These are phyloP conservation scores for Saccharomyces eubayanus DNA, from an alignment of 805 yeast genomes.

Conservation along the genomic window DNA sequence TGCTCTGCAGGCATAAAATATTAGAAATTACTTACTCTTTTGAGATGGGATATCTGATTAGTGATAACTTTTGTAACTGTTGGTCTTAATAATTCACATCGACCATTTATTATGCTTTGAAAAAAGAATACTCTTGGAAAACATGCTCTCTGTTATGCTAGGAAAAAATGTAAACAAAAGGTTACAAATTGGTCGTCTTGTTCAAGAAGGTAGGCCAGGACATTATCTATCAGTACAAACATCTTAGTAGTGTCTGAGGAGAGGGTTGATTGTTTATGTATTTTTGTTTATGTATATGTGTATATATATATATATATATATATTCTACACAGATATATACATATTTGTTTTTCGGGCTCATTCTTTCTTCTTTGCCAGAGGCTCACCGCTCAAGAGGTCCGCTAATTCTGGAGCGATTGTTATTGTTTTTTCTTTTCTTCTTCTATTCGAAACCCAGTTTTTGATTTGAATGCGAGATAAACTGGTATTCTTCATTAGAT, in stretches of 20 bases:
- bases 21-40: too few species aligned
- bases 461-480: slow-evolving; percentile 19
- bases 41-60: too few species aligned
- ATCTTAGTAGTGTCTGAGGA: background rate
- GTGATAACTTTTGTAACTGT: too few species aligned
- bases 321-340: background rate
- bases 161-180: too few species aligned
- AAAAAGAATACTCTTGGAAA: too few species aligned
- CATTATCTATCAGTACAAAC: background rate
- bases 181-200: background rate
- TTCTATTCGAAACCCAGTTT: slow-evolving; percentile 24
- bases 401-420: slow-evolving; percentile 11
- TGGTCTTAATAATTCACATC: too few species aligned
- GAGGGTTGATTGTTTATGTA: background rate
- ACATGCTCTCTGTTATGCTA: too few species aligned
- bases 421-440: slow-evolving; percentile 16
- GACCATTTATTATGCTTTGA: too few species aligned
- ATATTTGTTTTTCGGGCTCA: background rate
- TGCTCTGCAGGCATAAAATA: too few species aligned
- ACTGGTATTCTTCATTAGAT: slow-evolving; percentile 8
- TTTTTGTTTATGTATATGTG: background rate
- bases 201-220: background rate
- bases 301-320: background rate
- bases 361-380: background rate
- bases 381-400: background rate